These are phyloP conservation scores for Gynochthodes officinalis DNA, from an alignment of 257 asterid genomes.

Conservation along the genomic window DNA sequence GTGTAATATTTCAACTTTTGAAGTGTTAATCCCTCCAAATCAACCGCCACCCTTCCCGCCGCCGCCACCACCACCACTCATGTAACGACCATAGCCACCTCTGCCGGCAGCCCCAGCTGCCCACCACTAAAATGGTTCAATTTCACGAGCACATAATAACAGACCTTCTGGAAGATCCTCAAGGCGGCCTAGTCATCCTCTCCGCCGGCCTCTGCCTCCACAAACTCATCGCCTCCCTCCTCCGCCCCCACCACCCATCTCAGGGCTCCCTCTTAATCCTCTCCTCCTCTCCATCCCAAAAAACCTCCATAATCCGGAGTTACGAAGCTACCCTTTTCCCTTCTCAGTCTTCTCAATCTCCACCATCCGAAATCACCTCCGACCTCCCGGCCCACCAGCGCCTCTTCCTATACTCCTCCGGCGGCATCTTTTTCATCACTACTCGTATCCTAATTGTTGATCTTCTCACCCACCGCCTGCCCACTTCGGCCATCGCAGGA, in stretches of 20 bases:
- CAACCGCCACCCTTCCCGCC: conserved; percentile 25
- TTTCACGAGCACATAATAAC: conserved; percentile 81
- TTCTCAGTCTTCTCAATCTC: conserved; percentile 20
- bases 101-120: not conserved
- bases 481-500: conserved; percentile 66
- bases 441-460: conserved; percentile 90
- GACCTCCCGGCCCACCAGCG: conserved; percentile 72
- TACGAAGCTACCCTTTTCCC: conserved; percentile 18
- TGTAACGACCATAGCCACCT: conserved; percentile 4
- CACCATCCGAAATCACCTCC: conserved; percentile 60
- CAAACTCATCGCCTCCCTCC: conserved; percentile 66
- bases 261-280: conserved; percentile 81
- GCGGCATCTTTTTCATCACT: conserved; percentile 70
- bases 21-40: conserved; percentile 11
- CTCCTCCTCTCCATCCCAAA: conserved; percentile 70
- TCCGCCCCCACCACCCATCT: conserved; percentile 74
- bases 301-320: conserved; percentile 35
- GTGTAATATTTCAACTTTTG: not conserved
- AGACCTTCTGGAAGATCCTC: conserved; percentile 74
- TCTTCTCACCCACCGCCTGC: conserved; percentile 72
- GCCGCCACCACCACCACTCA: conserved; percentile 14
- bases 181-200: conserved; percentile 78
- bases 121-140: conserved; percentile 45
- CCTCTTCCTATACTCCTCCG: conserved; percentile 67
- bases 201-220: conserved; percentile 87